phyloP scores from a whole-genome alignment of 2,329 filamentous ascomycete species.

The Thelonectria olida region DNA sequence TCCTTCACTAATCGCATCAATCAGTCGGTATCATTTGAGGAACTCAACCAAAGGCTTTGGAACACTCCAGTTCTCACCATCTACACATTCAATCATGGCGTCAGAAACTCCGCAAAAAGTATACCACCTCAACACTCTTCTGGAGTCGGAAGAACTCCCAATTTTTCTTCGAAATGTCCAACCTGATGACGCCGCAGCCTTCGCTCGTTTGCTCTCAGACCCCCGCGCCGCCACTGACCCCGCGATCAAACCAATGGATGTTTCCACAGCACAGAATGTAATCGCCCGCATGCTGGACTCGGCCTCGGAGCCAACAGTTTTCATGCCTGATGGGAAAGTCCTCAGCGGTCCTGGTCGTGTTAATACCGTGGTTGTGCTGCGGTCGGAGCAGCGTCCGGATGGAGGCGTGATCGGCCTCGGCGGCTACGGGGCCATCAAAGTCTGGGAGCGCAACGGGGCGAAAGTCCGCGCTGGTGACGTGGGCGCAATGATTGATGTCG shows the following conservation, averaged over 20 bases:
- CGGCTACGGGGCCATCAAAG: slow-evolving; percentile 16
- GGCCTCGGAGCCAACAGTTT: slow-evolving; percentile 4
- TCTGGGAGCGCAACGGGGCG: background rate
- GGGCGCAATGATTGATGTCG: slow-evolving; percentile 13
- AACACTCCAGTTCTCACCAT: background rate
- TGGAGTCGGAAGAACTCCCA: background rate
- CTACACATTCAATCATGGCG: background rate
- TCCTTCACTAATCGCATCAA: background rate
- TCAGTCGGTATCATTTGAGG: background rate
- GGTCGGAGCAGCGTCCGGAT: background rate
- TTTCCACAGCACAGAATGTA: background rate
- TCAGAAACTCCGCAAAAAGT: background rate
- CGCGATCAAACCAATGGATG: slow-evolving; percentile 10
- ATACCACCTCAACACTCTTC: slow-evolving; percentile 3
- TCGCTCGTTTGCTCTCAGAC: slow-evolving; percentile 16
- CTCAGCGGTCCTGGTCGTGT: slow-evolving; percentile 10
- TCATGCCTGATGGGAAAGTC: background rate
- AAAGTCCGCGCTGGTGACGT: slow-evolving; percentile 6
- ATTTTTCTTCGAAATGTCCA: slow-evolving; percentile 9
- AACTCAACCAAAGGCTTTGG: background rate
- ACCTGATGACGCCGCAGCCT: background rate
- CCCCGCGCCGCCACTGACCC: slow-evolving; percentile 14
- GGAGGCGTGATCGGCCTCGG: slow-evolving; percentile 13
- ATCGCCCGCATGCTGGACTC: slow-evolving; percentile 16
- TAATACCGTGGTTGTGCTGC: slow-evolving; percentile 10